Conservation (phyloP, 1,284 basidiomycete species). For the Puccinia polysora region DNA sequence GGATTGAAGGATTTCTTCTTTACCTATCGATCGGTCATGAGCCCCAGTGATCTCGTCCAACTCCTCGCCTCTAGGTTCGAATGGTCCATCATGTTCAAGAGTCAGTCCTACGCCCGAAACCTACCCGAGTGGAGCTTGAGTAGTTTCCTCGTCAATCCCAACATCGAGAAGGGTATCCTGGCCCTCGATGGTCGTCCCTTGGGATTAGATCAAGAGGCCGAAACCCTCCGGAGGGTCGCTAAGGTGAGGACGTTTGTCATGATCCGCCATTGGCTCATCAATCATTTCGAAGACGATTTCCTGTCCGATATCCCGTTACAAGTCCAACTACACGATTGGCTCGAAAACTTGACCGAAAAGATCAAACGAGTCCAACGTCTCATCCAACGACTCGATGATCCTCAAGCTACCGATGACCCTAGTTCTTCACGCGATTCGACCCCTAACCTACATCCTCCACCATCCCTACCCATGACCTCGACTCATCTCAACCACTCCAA, state of each 20-base stretch:
- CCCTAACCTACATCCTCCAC: background rate
- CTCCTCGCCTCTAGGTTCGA: slow-evolving; percentile 76
- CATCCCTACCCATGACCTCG: too few species aligned
- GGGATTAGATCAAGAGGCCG: slow-evolving; percentile 56
- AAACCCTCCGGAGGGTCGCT: slow-evolving; percentile 67
- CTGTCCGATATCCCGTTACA: slow-evolving; percentile 71
- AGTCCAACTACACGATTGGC: slow-evolving; percentile 66
- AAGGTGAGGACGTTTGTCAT: slow-evolving; percentile 79
- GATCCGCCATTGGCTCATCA: slow-evolving; percentile 76
- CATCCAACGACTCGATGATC: slow-evolving; percentile 49
- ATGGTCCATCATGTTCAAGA: slow-evolving; percentile 65
- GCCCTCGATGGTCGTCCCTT: slow-evolving; percentile 6
- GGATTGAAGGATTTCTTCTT: slow-evolving; percentile 75
- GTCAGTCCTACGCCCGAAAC: slow-evolving; percentile 3
- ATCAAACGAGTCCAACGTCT: slow-evolving; percentile 63
- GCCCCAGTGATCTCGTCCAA: slow-evolving; percentile 68
- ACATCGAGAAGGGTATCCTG: slow-evolving; percentile 45
- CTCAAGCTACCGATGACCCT: background rate
- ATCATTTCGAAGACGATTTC: slow-evolving; percentile 80
- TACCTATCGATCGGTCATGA: slow-evolving; percentile 75
- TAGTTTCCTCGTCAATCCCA: slow-evolving; percentile 52
- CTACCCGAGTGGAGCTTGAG: slow-evolving; percentile 19
- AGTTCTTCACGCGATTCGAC: background rate
- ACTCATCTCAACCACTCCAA: too few species aligned
- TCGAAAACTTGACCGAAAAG: slow-evolving; percentile 69